Conservation (phyloP, 2,329 filamentous ascomycete genomes). For the Diaporthe destruens region DNA sequence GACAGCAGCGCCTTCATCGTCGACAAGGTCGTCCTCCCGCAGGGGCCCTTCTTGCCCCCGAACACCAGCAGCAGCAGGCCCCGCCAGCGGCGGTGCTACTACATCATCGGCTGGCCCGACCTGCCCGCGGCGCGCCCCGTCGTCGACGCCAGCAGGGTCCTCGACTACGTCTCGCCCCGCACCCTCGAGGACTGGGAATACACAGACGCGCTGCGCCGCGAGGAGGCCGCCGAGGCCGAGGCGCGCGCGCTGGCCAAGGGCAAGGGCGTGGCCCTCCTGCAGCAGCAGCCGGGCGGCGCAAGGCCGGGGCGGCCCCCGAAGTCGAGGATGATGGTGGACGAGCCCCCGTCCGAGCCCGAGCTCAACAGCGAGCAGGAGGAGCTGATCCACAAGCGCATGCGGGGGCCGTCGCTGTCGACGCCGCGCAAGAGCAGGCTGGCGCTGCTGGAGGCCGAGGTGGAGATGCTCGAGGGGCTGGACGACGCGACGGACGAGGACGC, state of each 20-base stretch:
- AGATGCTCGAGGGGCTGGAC: slow-evolving; percentile 32
- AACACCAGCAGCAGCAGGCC: slow-evolving; percentile 43
- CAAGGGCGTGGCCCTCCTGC: background rate
- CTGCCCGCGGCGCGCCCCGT: slow-evolving; percentile 61
- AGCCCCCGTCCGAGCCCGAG: slow-evolving; percentile 32
- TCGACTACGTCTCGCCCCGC: slow-evolving; percentile 70
- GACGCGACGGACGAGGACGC: slow-evolving; percentile 44
- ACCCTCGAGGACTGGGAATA: slow-evolving; percentile 70
- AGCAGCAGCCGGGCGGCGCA: background rate
- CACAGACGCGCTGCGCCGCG: slow-evolving; percentile 56
- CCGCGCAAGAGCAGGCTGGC: slow-evolving; percentile 52
- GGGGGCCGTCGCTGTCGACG: slow-evolving; percentile 56
- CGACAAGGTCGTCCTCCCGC: slow-evolving; percentile 63
- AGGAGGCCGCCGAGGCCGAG: slow-evolving; percentile 48
- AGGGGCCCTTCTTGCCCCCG: slow-evolving; percentile 46
- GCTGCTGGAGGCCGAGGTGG: slow-evolving; percentile 46
- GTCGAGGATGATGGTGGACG: slow-evolving; percentile 5
- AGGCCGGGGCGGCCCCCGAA: slow-evolving; percentile 40
- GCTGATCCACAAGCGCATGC: slow-evolving; percentile 47
- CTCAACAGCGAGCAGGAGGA: slow-evolving; percentile 46
- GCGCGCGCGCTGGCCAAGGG: background rate
- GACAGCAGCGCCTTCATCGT: slow-evolving; percentile 70
- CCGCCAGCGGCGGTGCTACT: slow-evolving; percentile 61
- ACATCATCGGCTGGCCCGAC: slow-evolving; percentile 68
- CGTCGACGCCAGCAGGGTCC: slow-evolving; percentile 60